Percentiles rank a stretch among this genome's conserved stretches.
Evolutionary conservation across 169 alveolate genomes (phyloP).

Genomic region (Neospora caninum): DNA sequence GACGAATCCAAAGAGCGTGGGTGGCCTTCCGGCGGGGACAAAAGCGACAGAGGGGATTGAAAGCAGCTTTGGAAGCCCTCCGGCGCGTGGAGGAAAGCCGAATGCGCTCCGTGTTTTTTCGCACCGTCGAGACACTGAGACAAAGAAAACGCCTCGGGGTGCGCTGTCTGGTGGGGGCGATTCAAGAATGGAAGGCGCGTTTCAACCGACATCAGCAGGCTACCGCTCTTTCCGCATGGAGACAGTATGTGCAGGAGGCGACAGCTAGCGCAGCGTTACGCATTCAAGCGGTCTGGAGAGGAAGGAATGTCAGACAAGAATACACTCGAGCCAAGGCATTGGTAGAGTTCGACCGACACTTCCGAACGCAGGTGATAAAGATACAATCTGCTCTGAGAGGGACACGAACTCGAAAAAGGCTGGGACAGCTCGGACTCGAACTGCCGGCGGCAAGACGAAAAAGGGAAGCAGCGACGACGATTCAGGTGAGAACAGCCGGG

Average conservation of each 20-base stretch:
- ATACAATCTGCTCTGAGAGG: background rate
- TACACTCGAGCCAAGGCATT: background rate
- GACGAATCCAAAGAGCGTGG: background rate
- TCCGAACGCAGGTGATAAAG: background rate
- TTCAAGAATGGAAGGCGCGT: background rate
- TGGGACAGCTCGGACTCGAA: background rate
- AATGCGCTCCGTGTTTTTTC: background rate
- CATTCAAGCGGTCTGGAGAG: background rate
- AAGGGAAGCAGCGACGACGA: background rate
- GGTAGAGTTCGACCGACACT: background rate
- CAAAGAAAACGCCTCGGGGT: background rate
- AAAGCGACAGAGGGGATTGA: background rate
- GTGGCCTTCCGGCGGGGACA: background rate
- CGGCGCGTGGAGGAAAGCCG: background rate
- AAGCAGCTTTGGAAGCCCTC: background rate
- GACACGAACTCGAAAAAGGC: background rate
- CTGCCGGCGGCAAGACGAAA: background rate
- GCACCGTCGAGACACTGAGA: background rate
- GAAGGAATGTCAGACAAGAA: background rate
- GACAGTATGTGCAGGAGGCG: background rate
- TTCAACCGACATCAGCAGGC: background rate
- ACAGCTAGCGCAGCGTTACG: background rate
- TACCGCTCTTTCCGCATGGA: background rate
- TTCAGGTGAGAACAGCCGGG: background rate
- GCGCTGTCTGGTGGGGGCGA: background rate